Evolutionary conservation across 768 basidiomycete genomes (phyloP).

Genomic region (Rhizopogon salebrosus): DNA sequence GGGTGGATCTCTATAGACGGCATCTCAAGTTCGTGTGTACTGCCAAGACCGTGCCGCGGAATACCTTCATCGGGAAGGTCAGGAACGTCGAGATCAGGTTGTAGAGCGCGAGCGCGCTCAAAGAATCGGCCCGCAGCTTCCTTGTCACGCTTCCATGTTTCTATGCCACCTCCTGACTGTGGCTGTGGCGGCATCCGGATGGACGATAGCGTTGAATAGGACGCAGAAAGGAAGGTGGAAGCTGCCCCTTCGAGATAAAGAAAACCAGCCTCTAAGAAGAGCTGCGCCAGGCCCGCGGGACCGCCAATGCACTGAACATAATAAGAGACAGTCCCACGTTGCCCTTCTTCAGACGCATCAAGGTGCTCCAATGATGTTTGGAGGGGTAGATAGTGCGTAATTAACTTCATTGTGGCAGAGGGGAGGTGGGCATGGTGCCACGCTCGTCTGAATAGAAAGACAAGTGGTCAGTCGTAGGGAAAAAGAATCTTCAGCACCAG

Average conservation of each 20-base stretch:
- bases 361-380: conserved; percentile 37
- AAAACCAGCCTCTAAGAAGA: conserved; percentile 75
- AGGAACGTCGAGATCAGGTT: conserved; percentile 66
- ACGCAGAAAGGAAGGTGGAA: conserved; percentile 62
- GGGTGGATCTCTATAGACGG: conserved; percentile 53
- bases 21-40: conserved; percentile 53
- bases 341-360: conserved; percentile 30
- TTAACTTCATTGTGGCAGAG: conserved; percentile 73
- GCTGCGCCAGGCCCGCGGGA: conserved; percentile 57
- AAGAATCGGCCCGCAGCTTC: conserved; percentile 68
- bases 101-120: conserved; percentile 57
- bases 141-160: conserved; percentile 72
- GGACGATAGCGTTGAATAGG: conserved; percentile 73
- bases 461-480: conserved; percentile 1
- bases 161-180: conserved; percentile 50
- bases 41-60: conserved; percentile 19
- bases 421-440: conserved; percentile 78
- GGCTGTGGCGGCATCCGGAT: conserved; percentile 58
- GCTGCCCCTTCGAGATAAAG: conserved; percentile 81
- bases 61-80: conserved; percentile 47
- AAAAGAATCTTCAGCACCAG: background rate
- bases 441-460: conserved; percentile 50
- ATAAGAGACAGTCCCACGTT: conserved; percentile 53
- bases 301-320: conserved; percentile 67
- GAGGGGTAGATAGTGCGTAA: conserved; percentile 65